phyloP scores from a whole-genome alignment of 148 eudicot species.

The Polygonum aviculare region DNA sequence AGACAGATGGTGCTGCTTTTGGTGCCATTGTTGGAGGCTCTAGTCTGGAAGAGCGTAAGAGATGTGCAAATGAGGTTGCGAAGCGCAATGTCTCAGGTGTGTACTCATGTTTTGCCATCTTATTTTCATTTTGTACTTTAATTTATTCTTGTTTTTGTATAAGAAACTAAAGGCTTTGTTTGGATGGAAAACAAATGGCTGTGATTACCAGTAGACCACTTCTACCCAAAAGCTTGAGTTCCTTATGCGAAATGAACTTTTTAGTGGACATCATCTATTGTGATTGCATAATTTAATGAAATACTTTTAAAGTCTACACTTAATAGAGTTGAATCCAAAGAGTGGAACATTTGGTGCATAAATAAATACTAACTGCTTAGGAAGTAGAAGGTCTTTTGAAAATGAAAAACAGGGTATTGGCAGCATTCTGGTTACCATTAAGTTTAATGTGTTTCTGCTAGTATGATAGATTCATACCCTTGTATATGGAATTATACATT shows the following conservation, averaged over 20 bases:
- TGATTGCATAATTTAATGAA: background rate
- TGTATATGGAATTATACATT: background rate
- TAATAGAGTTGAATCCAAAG: background rate
- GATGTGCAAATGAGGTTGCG: constrained; percentile 68
- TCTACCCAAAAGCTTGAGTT: background rate
- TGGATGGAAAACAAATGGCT: background rate
- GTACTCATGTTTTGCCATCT: constrained; percentile 7
- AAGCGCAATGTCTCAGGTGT: constrained; percentile 68
- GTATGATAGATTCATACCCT: background rate
- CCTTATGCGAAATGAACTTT: background rate
- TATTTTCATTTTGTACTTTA: background rate
- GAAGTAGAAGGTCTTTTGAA: background rate
- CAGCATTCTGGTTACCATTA: background rate
- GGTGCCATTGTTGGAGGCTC: constrained; percentile 91
- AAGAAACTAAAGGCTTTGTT: background rate
- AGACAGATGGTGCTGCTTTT: constrained; percentile 62
- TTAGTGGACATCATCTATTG: background rate
- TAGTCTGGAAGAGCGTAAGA: constrained; percentile 46
- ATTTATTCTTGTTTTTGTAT: background rate
- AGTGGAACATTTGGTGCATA: background rate
- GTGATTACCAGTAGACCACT: background rate
- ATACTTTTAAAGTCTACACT: background rate
- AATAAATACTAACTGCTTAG: background rate
- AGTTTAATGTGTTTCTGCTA: background rate
- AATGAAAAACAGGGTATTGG: background rate